Conservation (phyloP, 2,329 filamentous ascomycete species). For the Daldinia eschscholtzii region DNA sequence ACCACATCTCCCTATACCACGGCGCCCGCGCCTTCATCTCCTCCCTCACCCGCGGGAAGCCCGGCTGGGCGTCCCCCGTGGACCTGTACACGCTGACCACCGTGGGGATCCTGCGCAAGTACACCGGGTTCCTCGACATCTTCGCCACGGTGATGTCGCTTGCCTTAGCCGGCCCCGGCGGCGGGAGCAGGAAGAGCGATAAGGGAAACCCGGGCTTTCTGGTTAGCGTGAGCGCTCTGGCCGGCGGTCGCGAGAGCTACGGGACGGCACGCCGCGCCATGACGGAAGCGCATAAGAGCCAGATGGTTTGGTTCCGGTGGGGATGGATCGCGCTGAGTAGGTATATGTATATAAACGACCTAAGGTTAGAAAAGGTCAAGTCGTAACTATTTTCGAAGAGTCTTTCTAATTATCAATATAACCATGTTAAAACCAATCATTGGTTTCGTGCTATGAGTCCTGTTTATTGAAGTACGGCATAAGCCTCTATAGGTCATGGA, state of each 20-base stretch:
- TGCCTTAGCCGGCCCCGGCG: constrained; percentile 55
- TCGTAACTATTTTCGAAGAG: constrained; percentile 23
- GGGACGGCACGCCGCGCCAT: constrained; percentile 82
- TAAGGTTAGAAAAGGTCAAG: constrained; percentile 67
- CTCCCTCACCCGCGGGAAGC: constrained; percentile 71
- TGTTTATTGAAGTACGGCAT: not conserved
- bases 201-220: constrained; percentile 69
- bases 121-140: constrained; percentile 80
- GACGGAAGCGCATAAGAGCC: constrained; percentile 89
- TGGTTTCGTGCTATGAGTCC: not conserved
- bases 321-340: constrained; percentile 91
- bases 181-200: constrained; percentile 42
- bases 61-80: constrained; percentile 78
- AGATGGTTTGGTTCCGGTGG: constrained; percentile 99
- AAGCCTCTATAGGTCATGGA: not conserved
- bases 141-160: constrained; percentile 75
- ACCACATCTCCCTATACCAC: constrained; percentile 90
- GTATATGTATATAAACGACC: constrained; percentile 96
- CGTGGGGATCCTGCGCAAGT: constrained; percentile 82
- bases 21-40: constrained; percentile 81
- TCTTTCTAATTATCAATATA: not conserved
- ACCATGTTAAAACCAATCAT: not conserved
- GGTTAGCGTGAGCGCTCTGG: constrained; percentile 77
- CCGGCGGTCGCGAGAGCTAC: constrained; percentile 66
- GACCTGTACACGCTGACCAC: constrained; percentile 87